Conservation (phyloP, 495 filamentous ascomycete species). For the Aspergillus haitiensis region DNA sequence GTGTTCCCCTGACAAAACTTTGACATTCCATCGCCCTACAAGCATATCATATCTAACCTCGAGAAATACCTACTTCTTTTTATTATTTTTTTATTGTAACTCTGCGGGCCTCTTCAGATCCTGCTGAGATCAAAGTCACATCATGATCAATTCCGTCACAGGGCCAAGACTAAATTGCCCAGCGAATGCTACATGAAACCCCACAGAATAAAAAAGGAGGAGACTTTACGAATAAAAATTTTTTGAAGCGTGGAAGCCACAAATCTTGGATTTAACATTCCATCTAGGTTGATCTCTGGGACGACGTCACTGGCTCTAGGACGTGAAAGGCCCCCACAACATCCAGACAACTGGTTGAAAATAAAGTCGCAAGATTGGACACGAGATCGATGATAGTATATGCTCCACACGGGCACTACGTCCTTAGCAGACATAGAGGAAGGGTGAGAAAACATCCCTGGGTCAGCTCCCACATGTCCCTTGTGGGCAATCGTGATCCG, state of each 20-base stretch:
- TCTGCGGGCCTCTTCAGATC: background rate
- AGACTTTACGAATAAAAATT: no score
- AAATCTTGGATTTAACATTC: background rate
- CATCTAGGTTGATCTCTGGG: background rate
- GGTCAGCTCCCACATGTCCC: background rate
- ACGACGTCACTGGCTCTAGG: background rate
- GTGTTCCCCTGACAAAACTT: no score
- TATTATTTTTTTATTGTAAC: background rate
- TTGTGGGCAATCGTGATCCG: background rate
- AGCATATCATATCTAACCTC: no score
- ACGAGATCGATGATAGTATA: no score
- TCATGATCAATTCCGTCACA: conserved; percentile 4
- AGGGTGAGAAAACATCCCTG: background rate
- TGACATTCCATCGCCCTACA: no score
- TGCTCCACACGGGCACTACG: no score
- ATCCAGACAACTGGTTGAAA: background rate
- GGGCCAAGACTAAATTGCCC: background rate
- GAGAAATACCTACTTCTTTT: background rate
- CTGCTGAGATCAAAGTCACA: background rate
- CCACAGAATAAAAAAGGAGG: background rate
- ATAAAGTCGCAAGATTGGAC: background rate
- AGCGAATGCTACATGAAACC: background rate
- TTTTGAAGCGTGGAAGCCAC: no score
- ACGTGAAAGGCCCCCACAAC: background rate
- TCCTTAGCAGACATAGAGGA: no score